These are phyloP conservation scores for Hypoxylon subgilvum DNA, from an alignment of 495 filamentous ascomycete species.

Conservation along the genomic window DNA sequence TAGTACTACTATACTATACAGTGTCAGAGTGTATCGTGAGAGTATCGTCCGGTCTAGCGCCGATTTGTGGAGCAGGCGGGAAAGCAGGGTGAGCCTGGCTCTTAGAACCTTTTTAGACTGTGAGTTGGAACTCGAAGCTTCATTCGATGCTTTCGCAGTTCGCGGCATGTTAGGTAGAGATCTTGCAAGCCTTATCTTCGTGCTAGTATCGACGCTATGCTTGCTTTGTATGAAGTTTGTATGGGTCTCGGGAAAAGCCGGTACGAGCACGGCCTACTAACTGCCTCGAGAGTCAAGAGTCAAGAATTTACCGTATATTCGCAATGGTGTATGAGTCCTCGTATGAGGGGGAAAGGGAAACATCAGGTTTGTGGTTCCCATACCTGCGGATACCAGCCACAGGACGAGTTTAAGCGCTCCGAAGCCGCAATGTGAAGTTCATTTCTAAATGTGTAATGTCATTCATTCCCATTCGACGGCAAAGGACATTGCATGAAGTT, in stretches of 20 bases:
- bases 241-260: slow-evolving; percentile 37
- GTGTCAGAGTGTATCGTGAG: slow-evolving; percentile 23
- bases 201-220: slow-evolving; percentile 37
- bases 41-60: slow-evolving; percentile 34
- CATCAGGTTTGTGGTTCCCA: background rate
- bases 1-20: too few species aligned
- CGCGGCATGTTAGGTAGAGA: slow-evolving; percentile 11
- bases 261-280: slow-evolving; percentile 5
- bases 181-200: slow-evolving; percentile 14
- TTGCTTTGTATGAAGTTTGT: slow-evolving; percentile 24
- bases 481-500: slow-evolving; percentile 34
- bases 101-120: background rate
- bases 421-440: slow-evolving; percentile 35
- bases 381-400: slow-evolving; percentile 3
- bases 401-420: slow-evolving; percentile 17
- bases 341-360: background rate
- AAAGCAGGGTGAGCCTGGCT: background rate
- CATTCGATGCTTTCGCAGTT: slow-evolving; percentile 26
- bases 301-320: slow-evolving; percentile 2
- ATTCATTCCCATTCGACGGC: slow-evolving; percentile 36
- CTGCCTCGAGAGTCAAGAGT: background rate
- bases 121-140: too few species aligned
- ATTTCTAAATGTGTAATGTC: slow-evolving; percentile 35
- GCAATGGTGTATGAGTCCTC: too few species aligned
- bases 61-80: slow-evolving; percentile 31